A percentile compares a stretch with the other conserved stretches of the same genome.
phyloP scores from a whole-genome alignment of 805 yeast species.

The Metschnikowia bowlesiae region DNA sequence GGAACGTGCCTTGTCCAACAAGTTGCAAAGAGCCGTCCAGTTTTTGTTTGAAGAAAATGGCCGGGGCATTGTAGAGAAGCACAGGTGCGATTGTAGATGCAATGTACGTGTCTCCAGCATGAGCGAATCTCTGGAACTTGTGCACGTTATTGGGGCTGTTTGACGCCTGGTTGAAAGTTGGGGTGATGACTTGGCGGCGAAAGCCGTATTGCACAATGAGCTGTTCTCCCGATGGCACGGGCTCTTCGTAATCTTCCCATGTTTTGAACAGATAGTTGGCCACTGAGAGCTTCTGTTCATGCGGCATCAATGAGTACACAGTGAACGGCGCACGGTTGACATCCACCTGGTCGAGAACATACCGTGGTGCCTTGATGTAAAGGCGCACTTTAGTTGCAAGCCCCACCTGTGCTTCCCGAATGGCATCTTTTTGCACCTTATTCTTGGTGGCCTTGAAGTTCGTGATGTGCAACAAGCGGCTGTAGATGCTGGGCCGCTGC shows the following conservation, averaged over 20 bases:
- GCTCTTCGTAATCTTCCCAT: constrained; percentile 86
- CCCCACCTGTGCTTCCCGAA: constrained; percentile 36
- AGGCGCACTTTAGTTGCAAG: constrained; percentile 64
- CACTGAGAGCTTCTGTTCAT: constrained; percentile 83
- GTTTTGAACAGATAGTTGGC: constrained; percentile 77
- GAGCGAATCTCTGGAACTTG: constrained; percentile 79
- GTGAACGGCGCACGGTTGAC: constrained; percentile 50
- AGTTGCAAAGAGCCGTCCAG: constrained; percentile 53
- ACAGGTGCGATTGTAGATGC: constrained; percentile 90
- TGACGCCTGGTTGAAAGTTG: constrained; percentile 75
- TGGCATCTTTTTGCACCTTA: constrained; percentile 58
- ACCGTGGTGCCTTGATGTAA: constrained; percentile 53
- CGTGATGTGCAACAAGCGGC: constrained; percentile 63
- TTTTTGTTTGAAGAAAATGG: constrained; percentile 61
- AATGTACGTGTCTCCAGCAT: constrained; percentile 61
- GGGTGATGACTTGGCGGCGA: constrained; percentile 77
- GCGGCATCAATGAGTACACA: constrained; percentile 69
- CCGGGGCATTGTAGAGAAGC: constrained; percentile 78
- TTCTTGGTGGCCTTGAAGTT: constrained; percentile 76
- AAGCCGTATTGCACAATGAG: constrained; percentile 90
- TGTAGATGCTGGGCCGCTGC: constrained; percentile 74
- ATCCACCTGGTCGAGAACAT: constrained; percentile 39
- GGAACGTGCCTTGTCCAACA: constrained; percentile 86
- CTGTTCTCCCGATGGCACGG: constrained; percentile 78
- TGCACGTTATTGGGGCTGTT: constrained; percentile 80